Evolutionary conservation across 176 grass and related monocot genomes (phyloP).

Genomic region (Paspalum notatum): DNA sequence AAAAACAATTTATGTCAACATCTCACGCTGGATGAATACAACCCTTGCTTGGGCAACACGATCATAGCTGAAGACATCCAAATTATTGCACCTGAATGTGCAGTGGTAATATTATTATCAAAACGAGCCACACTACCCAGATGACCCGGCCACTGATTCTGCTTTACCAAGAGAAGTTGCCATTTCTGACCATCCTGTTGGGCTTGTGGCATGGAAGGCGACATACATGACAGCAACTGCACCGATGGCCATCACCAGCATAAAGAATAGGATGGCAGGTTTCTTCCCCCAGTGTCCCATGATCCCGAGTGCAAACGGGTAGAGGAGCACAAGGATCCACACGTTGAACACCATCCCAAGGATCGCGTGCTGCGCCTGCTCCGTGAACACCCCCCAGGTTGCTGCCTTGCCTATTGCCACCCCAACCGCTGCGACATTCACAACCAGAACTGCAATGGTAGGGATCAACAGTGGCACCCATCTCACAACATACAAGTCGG

Average conservation of each 20-base stretch:
- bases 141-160: background rate
- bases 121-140: background rate
- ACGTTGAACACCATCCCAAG: constrained; percentile 56
- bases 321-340: constrained; percentile 55
- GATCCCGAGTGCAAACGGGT: constrained; percentile 52
- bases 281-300: constrained; percentile 54
- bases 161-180: background rate
- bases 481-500: constrained; percentile 44
- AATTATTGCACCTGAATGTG: constrained; percentile 3
- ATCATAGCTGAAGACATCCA: background rate
- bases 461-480: constrained; percentile 51
- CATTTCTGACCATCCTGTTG: constrained; percentile 8
- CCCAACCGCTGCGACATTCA: constrained; percentile 43
- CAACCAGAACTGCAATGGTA: constrained; percentile 19
- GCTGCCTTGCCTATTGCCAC: constrained; percentile 40
- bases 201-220: background rate
- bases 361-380: constrained; percentile 29
- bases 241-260: constrained; percentile 26
- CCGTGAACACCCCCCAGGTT: constrained; percentile 17
- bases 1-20: background rate
- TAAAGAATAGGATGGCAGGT: constrained; percentile 17
- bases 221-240: constrained; percentile 18
- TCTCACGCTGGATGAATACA: background rate
- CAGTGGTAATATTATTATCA: background rate
- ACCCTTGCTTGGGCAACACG: background rate